Percentiles rank a stretch among this genome's conserved stretches.
phyloP scores from a whole-genome alignment of 768 basidiomycete species.

The Kwoniella botswanensis region DNA sequence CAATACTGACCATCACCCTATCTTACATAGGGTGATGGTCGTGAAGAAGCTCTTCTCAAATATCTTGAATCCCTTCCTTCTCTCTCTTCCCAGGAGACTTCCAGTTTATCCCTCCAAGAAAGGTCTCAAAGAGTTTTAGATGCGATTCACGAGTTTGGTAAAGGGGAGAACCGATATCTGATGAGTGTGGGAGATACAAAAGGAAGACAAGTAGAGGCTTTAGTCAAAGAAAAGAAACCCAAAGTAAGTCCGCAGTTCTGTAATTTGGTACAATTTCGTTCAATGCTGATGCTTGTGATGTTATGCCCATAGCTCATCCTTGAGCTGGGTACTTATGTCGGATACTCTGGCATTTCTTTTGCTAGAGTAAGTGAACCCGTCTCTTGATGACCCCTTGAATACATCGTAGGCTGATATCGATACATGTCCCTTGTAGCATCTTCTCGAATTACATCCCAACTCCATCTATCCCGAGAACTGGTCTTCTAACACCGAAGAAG shows the following conservation, averaged over 20 bases:
- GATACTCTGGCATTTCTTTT: constrained; percentile 55
- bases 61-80: constrained; percentile 39
- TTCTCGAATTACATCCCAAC: constrained; percentile 40
- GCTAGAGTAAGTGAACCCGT: constrained; percentile 37
- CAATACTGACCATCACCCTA: background rate
- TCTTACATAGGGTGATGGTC: constrained; percentile 42
- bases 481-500: constrained; percentile 29
- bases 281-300: background rate
- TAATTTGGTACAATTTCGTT: background rate
- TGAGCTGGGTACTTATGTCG: constrained; percentile 55
- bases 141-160: constrained; percentile 55
- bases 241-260: constrained; percentile 30
- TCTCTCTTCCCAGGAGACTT: constrained; percentile 31
- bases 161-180: constrained; percentile 53
- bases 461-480: constrained; percentile 47
- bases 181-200: constrained; percentile 58
- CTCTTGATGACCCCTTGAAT: background rate
- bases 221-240: constrained; percentile 50
- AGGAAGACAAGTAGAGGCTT: constrained; percentile 45
- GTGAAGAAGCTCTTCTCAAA: constrained; percentile 52
- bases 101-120: constrained; percentile 31
- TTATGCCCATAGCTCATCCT: constrained; percentile 40
- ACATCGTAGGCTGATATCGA: background rate
- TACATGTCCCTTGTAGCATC: constrained; percentile 29
- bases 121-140: constrained; percentile 50